Conservation (phyloP, 805 yeast genomes). For the Ogataea nonfermentans region DNA sequence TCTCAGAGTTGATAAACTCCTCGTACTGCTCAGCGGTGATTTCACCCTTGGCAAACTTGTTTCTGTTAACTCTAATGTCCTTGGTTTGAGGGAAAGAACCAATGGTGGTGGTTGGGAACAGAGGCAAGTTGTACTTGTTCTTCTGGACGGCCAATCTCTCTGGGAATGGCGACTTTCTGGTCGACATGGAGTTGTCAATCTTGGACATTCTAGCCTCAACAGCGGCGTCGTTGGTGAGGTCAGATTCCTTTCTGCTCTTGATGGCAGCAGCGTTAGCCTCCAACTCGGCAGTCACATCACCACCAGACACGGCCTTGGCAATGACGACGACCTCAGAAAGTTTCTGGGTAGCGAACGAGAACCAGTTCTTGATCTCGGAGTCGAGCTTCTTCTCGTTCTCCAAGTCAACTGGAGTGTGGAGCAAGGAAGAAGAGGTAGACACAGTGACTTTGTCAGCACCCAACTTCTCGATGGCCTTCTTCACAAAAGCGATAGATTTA, state of each 20-base stretch:
- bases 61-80: slow-evolving; percentile 98
- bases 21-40: slow-evolving; percentile 94
- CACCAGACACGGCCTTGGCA: slow-evolving; percentile 84
- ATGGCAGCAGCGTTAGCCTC: slow-evolving; percentile 86
- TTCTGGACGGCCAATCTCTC: slow-evolving; percentile 86
- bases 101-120: slow-evolving; percentile 99
- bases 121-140: slow-evolving; percentile 85
- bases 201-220: slow-evolving; percentile 85
- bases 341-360: slow-evolving; percentile 98
- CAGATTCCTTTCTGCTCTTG: slow-evolving; percentile 80
- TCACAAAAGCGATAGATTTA: slow-evolving; percentile 77
- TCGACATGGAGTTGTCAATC: slow-evolving; percentile 70
- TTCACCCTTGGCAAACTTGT: slow-evolving; percentile 96
- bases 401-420: slow-evolving; percentile 98
- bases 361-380: slow-evolving; percentile 93
- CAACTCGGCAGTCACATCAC: slow-evolving; percentile 71
- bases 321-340: slow-evolving; percentile 85
- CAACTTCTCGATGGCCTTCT: slow-evolving; percentile 78
- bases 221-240: slow-evolving; percentile 85
- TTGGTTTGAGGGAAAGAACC: slow-evolving; percentile 99
- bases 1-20: slow-evolving; percentile 94
- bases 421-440: slow-evolving; percentile 93
- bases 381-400: slow-evolving; percentile 88
- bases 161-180: slow-evolving; percentile 85
- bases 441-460: slow-evolving; percentile 88